Conservation (phyloP, 1,284 basidiomycete species). For the Cryptococcus floricola region DNA sequence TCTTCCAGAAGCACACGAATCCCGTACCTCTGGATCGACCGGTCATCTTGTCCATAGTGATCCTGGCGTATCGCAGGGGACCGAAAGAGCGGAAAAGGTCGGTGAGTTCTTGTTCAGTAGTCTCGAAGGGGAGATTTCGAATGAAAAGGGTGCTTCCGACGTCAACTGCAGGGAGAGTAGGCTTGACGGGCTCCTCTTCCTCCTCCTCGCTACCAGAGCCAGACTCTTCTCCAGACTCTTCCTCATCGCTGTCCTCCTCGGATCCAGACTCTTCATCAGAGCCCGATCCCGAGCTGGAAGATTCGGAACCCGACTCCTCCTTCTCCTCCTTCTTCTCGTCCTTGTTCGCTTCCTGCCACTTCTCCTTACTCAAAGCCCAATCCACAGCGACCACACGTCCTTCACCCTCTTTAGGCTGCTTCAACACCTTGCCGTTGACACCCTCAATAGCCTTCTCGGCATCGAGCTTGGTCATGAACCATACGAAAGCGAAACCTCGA, state of each 20-base stretch:
- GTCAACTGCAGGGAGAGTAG: constrained; percentile 71
- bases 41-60: constrained; percentile 79
- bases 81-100: constrained; percentile 87
- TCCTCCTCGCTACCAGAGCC: constrained; percentile 37
- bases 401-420: constrained; percentile 44
- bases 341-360: constrained; percentile 72
- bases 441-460: constrained; percentile 78
- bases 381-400: constrained; percentile 85
- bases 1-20: constrained; percentile 97
- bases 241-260: constrained; percentile 27
- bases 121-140: constrained; percentile 87
- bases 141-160: constrained; percentile 90
- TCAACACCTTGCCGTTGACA: constrained; percentile 73
- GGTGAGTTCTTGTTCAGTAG: constrained; percentile 84
- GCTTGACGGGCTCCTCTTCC: constrained; percentile 60
- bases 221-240: constrained; percentile 27
- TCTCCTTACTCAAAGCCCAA: constrained; percentile 92
- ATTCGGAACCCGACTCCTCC: constrained; percentile 23
- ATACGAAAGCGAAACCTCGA: constrained; percentile 93
- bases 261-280: constrained; percentile 49
- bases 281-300: constrained; percentile 8
- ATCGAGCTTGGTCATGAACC: constrained; percentile 83
- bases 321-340: constrained; percentile 50
- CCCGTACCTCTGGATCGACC: constrained; percentile 89
- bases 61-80: constrained; percentile 85